A percentile compares a stretch with the other conserved stretches of the same genome.
These are phyloP conservation scores for Oryza glumipatula DNA, from an alignment of 176 grass and related monocot genomes.

Conservation along the genomic window DNA sequence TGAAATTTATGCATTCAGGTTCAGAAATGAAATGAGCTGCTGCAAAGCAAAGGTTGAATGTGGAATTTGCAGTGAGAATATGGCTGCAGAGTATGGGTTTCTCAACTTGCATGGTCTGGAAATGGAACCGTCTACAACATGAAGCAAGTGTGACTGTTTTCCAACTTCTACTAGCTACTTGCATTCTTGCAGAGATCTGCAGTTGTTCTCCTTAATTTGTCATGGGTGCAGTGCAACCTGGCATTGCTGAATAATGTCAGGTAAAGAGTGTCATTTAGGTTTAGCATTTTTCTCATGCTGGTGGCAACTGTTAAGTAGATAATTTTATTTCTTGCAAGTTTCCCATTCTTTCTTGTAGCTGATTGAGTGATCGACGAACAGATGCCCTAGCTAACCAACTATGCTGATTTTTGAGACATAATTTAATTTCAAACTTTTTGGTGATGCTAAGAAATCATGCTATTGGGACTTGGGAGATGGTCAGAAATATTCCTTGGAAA, in stretches of 20 bases:
- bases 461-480: no score
- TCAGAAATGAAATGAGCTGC: conserved; percentile 30
- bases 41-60: background rate
- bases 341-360: no score
- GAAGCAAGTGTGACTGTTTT: background rate
- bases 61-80: conserved; percentile 7
- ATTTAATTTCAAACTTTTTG: background rate
- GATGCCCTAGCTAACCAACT: no score
- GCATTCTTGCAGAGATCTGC: conserved; percentile 18
- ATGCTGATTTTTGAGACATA: no score
- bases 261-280: background rate
- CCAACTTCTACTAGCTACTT: background rate
- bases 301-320: background rate
- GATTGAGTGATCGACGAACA: no score
- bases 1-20: background rate
- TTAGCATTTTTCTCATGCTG: background rate
- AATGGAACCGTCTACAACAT: background rate
- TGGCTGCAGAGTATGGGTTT: background rate
- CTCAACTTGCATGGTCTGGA: conserved; percentile 27
- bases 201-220: background rate
- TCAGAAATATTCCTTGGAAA: background rate
- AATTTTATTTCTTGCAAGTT: background rate
- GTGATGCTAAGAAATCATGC: background rate
- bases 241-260: background rate
- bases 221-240: background rate